Base-by-base conservation (phyloP, 208 protist genomes). In the Trypanosoma avium region DNA sequence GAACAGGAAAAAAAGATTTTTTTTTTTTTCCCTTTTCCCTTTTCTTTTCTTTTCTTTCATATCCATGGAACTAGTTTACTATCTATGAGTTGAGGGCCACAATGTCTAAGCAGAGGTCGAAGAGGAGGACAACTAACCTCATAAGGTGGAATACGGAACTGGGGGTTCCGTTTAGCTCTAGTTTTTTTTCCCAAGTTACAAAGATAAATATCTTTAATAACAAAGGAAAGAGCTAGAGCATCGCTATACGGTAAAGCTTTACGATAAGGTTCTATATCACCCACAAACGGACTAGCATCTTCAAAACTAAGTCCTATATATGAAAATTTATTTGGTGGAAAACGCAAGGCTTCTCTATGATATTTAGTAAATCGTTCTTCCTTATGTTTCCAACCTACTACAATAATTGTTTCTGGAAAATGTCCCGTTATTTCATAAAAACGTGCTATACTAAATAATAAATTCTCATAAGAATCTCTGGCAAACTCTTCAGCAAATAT, bases 371-470 rank as follows among this genome's bases (percentile, higher is more conserved):
- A 84, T 17, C 79, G 79, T 12, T 36, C 21, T 45, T 53, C 33
- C 54, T 85, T 85, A 38, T 81, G 76, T 27, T 65, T 67, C 52
- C 70, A 85, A n/a, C 57, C 55, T 9, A 85, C 75, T 38, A 85
- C 75, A 46, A 76, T 71, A 26, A 81, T 52, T 13, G 9, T 27
- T 7, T 60, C 45, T 12, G 79, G 79, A 38, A 74, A 78, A n/a
- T 26, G 29, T 7, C 66, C 65, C 1, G 62, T 69, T 26, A 85
- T 13, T 66, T 81, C 75, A 48, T 63, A 67, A 69, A 79, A 85
- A 8, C 79, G 63, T 46, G 70, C 74, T 32, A 81, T 29, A 32
- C 63, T 64, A 69, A 85, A 85, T 19, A 85, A 45, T 29, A 85
- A 43, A 62, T 85, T 85, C 61, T 85, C 79, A 32, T 74, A 65